phyloP scores from a whole-genome alignment of 1,284 basidiomycete species.

The Clitocybe nebularis region DNA sequence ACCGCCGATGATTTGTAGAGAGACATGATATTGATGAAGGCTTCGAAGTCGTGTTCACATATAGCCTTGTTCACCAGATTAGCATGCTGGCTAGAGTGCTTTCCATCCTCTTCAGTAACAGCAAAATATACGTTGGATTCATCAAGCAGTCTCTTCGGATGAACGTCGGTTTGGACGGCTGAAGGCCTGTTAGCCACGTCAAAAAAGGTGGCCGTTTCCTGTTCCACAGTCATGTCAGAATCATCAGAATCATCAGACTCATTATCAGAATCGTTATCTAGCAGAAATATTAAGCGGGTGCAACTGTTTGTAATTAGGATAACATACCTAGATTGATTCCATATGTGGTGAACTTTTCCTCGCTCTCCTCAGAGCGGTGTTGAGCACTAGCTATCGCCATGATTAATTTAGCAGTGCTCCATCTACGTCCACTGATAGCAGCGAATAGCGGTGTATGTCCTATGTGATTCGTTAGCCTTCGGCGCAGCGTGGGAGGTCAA shows the following conservation, averaged over 20 bases:
- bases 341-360: constrained; percentile 29
- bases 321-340: constrained; percentile 32
- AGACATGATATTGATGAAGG: constrained; percentile 42
- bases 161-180: constrained; percentile 32
- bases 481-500: background rate
- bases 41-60: constrained; percentile 43
- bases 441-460: constrained; percentile 45
- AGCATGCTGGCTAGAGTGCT: constrained; percentile 8
- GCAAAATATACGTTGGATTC: constrained; percentile 12
- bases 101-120: constrained; percentile 5
- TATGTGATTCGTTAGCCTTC: constrained; percentile 14
- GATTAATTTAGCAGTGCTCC: constrained; percentile 51
- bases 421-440: constrained; percentile 43
- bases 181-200: constrained; percentile 49
- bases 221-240: constrained; percentile 36
- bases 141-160: constrained; percentile 34
- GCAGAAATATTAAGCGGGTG: background rate
- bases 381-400: constrained; percentile 51
- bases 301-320: background rate
- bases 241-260: constrained; percentile 26
- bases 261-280: constrained; percentile 27
- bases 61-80: constrained; percentile 33
- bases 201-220: constrained; percentile 39
- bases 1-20: constrained; percentile 35
- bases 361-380: constrained; percentile 36